phyloP scores from a whole-genome alignment of 2,329 filamentous ascomycete species.

The Aspergillus awamori region DNA sequence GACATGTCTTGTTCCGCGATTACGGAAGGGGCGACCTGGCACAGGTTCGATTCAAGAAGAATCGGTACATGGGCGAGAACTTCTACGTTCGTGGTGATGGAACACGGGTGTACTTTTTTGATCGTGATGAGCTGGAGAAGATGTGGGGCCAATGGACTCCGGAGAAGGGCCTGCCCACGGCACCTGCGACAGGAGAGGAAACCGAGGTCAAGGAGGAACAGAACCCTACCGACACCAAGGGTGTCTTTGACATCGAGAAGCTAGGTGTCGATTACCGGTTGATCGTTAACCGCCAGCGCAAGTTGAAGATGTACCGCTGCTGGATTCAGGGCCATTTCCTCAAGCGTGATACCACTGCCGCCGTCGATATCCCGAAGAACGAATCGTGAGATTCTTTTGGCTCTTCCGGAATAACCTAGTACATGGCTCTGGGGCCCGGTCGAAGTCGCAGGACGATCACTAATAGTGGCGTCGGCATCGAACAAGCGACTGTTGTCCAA shows the following conservation, averaged over 20 bases:
- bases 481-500: neutral
- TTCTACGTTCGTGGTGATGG: constrained; percentile 97
- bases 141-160: constrained; percentile 70
- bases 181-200: constrained; percentile 15
- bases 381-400: constrained; percentile 12
- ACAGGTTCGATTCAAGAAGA: constrained; percentile 96
- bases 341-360: constrained; percentile 32
- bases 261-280: constrained; percentile 85
- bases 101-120: constrained; percentile 97
- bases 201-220: constrained; percentile 15
- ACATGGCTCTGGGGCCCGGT: neutral
- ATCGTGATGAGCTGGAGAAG: constrained; percentile 74
- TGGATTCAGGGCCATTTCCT: constrained; percentile 60
- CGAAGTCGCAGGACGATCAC: neutral
- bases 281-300: constrained; percentile 85
- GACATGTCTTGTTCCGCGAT: constrained; percentile 92
- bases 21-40: constrained; percentile 95
- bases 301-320: constrained; percentile 97
- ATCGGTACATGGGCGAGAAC: constrained; percentile 90
- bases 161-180: constrained; percentile 34
- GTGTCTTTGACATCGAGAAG: constrained; percentile 70
- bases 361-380: constrained; percentile 13
- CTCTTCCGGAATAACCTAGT: neutral
- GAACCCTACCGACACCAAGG: constrained; percentile 22
- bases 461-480: neutral